Conservation (phyloP, 805 yeast species). For the Clavispora vitiphila region DNA sequence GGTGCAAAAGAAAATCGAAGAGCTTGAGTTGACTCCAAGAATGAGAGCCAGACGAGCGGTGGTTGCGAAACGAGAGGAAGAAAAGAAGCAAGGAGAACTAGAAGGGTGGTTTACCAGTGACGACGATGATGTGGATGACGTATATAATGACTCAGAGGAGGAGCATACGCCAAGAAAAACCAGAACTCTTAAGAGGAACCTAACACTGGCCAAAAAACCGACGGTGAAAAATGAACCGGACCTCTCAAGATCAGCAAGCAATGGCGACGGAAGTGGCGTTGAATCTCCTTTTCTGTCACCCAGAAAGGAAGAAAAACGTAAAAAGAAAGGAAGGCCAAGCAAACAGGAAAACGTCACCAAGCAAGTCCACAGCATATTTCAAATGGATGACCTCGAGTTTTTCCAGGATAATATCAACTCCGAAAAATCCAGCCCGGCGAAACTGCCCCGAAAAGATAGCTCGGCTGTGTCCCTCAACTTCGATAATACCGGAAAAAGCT, state of each 20-base stretch:
- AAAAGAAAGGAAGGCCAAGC: slow-evolving; percentile 13
- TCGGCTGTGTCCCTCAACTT: slow-evolving; percentile 10
- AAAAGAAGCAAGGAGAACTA: neutral
- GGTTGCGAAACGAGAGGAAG: neutral
- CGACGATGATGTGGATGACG: slow-evolving; percentile 6
- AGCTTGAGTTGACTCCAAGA: neutral
- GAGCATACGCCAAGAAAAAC: neutral
- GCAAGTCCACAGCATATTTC: slow-evolving; percentile 31
- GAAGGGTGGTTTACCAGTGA: neutral
- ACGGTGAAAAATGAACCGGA: neutral
- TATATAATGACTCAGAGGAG: slow-evolving; percentile 3
- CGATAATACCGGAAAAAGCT: slow-evolving; percentile 15
- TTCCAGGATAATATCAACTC: slow-evolving; percentile 16
- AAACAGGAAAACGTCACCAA: slow-evolving; percentile 10
- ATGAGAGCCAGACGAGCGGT: slow-evolving; percentile 4
- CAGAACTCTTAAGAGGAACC: slow-evolving; percentile 1
- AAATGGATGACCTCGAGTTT: slow-evolving; percentile 25
- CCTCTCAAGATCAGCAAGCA: no score
- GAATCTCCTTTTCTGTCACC: neutral
- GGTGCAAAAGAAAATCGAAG: neutral
- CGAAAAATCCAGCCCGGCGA: neutral
- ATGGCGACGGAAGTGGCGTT: neutral
- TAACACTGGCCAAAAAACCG: slow-evolving; percentile 1
- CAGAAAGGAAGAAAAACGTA: neutral
- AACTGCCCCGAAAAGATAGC: neutral